Evolutionary conservation across 2,329 filamentous ascomycete species (phyloP).

Genomic region (Epicoccum sorghinum): DNA sequence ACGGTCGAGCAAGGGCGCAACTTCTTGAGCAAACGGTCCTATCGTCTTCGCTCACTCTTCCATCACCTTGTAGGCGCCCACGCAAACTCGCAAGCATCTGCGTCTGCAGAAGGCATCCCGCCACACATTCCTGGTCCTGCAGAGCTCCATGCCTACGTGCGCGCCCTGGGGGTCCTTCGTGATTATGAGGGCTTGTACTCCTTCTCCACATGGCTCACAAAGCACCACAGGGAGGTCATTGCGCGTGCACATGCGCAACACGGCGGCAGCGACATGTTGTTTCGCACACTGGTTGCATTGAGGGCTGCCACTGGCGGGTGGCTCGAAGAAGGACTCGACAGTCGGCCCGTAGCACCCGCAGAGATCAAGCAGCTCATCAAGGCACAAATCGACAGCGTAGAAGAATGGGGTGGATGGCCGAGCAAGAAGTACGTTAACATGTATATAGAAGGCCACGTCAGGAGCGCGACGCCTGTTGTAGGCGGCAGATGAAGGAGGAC

Average conservation of each 20-base stretch:
- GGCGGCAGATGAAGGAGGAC: conserved; percentile 17
- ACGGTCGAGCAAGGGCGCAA: conserved; percentile 16
- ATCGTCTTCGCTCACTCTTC: conserved; percentile 35
- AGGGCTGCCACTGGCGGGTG: conserved; percentile 50
- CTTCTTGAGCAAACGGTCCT: conserved; percentile 24
- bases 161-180: conserved; percentile 65
- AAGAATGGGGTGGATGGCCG: conserved; percentile 54
- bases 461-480: conserved; percentile 18
- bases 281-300: conserved; percentile 48
- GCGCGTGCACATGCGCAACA: conserved; percentile 33
- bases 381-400: conserved; percentile 42
- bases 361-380: conserved; percentile 43
- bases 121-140: conserved; percentile 55
- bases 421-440: conserved; percentile 50
- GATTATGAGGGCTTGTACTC: conserved; percentile 64
- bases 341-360: conserved; percentile 24
- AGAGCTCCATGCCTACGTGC: conserved; percentile 65
- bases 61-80: conserved; percentile 30
- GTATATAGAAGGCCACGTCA: conserved; percentile 27
- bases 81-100: conserved; percentile 16
- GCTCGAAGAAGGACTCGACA: conserved; percentile 18
- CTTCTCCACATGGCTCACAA: conserved; percentile 64
- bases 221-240: conserved; percentile 33
- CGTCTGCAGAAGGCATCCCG: conserved; percentile 30
- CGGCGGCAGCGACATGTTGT: conserved; percentile 35